Evolutionary conservation across 2,329 filamentous ascomycete genomes (phyloP).

Genomic region (Trichoderma guizhouense): DNA sequence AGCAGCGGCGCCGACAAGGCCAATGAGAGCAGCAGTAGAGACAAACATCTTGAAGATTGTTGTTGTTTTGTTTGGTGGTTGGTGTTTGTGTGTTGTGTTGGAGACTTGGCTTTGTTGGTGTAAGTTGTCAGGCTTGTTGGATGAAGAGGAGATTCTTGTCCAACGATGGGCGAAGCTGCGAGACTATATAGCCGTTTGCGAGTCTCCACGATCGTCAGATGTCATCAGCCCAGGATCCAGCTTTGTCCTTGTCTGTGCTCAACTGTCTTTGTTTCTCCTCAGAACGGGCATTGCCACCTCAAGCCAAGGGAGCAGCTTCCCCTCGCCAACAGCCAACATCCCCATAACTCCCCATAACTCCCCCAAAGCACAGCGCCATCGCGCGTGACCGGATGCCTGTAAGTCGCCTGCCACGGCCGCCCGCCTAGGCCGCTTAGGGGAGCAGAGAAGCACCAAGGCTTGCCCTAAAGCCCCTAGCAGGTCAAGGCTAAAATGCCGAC

Average conservation of each 20-base stretch:
- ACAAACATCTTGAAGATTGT: slow-evolving; percentile 18
- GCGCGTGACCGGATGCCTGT: not conserved
- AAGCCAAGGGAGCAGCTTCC: not conserved
- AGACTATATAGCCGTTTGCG: not conserved
- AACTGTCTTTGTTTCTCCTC: not conserved
- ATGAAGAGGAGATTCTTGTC: not conserved
- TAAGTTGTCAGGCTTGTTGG: not conserved
- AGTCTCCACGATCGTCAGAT: not conserved
- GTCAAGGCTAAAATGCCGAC: not conserved
- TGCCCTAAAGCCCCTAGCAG: not conserved
- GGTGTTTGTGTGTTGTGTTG: not conserved
- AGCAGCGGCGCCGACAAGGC: slow-evolving; percentile 23
- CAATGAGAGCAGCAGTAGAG: slow-evolving; percentile 19
- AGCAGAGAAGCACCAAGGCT: not conserved
- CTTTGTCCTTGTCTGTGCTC: not conserved
- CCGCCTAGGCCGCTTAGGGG: not conserved
- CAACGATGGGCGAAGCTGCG: not conserved
- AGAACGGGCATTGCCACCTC: not conserved
- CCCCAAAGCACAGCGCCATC: not conserved
- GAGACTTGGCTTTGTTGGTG: not conserved
- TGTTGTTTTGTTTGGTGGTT: not conserved
- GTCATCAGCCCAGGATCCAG: not conserved
- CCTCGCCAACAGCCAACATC: not conserved
- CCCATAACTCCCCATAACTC: not conserved
- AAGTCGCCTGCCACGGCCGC: not conserved